Evolutionary conservation across 1,139 yeast species (phyloP), one percentile per base, ranked within the genome.

Genomic region (Zygoascus sp.): DNA sequence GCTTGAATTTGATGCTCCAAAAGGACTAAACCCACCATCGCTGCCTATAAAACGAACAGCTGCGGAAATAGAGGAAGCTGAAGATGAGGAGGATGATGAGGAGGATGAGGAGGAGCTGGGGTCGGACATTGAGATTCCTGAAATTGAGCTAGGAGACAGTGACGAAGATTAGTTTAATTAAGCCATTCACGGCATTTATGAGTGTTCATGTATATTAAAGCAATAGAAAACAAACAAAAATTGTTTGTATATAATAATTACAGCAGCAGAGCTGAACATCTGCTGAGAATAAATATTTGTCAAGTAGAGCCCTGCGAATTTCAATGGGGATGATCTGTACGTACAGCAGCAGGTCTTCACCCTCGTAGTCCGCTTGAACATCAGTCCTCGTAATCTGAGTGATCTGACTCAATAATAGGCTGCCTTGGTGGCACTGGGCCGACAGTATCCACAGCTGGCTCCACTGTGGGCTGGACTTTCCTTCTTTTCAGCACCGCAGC

Each of bases 111-210:
- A 40, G 11, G 53, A 47, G 23, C 46, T 47, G 41, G 74, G 66
- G 28, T 73, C 77, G 5, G 83, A 79, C 51, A 74, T 79, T 49
- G 84, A 77, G 52, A 77, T 80, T 50, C 84, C 85, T 2, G 73
- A 68, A 16, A 74, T 80, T 48, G 79, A 73, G 27, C 57, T 78
- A 37, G 52, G 55, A 8, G 77, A 43, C 25, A 56, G 60, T 37
- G 61, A 58, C 23, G 53, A 51, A 17, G 51, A 49, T 9, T 40
- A 30, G 20, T 15, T 4, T 4, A 13, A 4, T n/a, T n/a, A n/a
- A n/a, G n/a, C n/a, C n/a, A n/a, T n/a, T n/a, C 8, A 30, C 34
- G 3, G 34, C 17, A 13, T 15, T n/a, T 11, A 30, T 30, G 34
- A 30, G 17, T 13, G 20, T n/a, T 4, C 23, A 38, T 30, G 28